Base-by-base conservation (phyloP, 106 monocot species). In the Dioscorea alata region DNA sequence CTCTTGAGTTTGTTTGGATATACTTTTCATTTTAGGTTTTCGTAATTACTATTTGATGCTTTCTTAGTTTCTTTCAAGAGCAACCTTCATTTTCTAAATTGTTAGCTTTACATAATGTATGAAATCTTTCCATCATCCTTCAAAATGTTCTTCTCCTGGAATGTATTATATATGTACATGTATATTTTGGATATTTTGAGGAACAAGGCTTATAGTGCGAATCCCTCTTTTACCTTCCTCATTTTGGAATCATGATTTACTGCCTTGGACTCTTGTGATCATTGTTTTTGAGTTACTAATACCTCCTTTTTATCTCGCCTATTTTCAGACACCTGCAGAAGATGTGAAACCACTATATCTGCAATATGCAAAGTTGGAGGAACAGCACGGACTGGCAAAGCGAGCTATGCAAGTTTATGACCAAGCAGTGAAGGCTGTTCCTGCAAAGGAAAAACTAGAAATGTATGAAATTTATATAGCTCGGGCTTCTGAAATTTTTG, bases 381-480 rank as follows among this genome's bases (percentile, higher is more conserved):
- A 99, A 71, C 90, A 99, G 49, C 83, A 79, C 78, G 97, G 97
- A 4, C 83, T 92, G 69, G 87, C 92, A 12, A 99, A 99, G 65
- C 80, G 92, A 60, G 92, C 92, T 35, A 93, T 99, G 92, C 79
- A 83, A 81, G 90, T 93, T 2, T 99, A 99, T 85, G 97, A 99
- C 49, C 84, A 88, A 65, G 92, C 97, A 65, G 97, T 87, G 23
- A 93, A 90, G 65, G 78, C 87, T 48, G 93, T 93, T 42, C 79
- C 86, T 33, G 77, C 90, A n/a, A 77, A 33, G 69, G 87, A 99
- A 78, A 99, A 93, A 53, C 61, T 99, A 75, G 81, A 67, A 64
- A 93, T 99, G 97, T 99, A 99, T 81, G 97, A 99, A 68, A 90
- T 99, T 53, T 93, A 99, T 68, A 93, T 99, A 56, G 90, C 90